Evolutionary conservation across 805 yeast genomes (phyloP).

Genomic region (Candida yuanshanica): DNA sequence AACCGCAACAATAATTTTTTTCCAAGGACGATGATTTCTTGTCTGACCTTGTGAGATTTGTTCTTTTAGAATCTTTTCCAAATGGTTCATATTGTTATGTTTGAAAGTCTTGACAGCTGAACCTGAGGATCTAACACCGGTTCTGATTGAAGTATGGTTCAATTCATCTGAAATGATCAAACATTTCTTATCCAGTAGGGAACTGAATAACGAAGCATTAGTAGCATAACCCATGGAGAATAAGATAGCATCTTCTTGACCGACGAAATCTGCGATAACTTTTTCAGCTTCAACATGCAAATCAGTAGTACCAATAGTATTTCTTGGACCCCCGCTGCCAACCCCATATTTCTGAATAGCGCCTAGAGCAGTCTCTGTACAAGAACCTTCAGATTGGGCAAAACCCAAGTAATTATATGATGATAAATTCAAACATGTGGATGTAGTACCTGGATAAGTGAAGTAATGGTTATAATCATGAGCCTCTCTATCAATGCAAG

Average conservation of each 20-base stretch:
- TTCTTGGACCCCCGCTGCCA: constrained; percentile 73
- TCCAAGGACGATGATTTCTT: constrained; percentile 94
- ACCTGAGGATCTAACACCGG: constrained; percentile 89
- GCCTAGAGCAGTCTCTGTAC: constrained; percentile 73
- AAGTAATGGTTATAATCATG: constrained; percentile 59
- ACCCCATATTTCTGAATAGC: constrained; percentile 67
- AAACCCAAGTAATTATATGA: constrained; percentile 95
- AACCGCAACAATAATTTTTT: constrained; percentile 76
- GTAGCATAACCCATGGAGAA: constrained; percentile 97
- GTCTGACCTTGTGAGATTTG: constrained; percentile 59
- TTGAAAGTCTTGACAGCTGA: constrained; percentile 88
- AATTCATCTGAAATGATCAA: constrained; percentile 90
- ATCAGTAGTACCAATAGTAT: constrained; percentile 67
- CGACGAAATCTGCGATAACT: constrained; percentile 78
- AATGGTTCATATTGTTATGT: constrained; percentile 84
- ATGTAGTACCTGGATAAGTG: constrained; percentile 68
- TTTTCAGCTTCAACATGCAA: constrained; percentile 70
- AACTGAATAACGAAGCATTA: constrained; percentile 79
- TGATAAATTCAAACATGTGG: constrained; percentile 77
- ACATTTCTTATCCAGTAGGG: constrained; percentile 81
- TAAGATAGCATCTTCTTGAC: constrained; percentile 81
- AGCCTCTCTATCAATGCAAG: constrained; percentile 74
- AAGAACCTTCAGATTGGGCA: constrained; percentile 89
- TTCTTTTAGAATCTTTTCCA: constrained; percentile 62
- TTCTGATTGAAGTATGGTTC: constrained; percentile 93